A percentile compares a stretch with the other conserved stretches of the same genome.
Evolutionary conservation across 1,284 basidiomycete species (phyloP).

Genomic region (Ceratobasidium sp.): DNA sequence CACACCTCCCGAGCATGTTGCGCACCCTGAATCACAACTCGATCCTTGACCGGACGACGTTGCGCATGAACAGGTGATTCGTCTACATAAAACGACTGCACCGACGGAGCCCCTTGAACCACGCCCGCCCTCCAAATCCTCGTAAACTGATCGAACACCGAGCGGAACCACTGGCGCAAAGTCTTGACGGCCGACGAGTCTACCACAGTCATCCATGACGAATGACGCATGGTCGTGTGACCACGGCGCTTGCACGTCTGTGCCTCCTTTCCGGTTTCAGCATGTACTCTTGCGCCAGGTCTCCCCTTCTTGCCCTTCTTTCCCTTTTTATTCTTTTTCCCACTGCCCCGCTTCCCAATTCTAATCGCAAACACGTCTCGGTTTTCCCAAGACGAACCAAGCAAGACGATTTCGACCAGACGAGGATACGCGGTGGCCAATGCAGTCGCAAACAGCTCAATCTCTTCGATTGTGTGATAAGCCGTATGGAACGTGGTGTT

Average conservation of each 20-base stretch:
- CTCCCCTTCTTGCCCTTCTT: constrained; percentile 32
- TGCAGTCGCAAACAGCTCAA: constrained; percentile 39
- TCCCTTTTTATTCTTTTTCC: constrained; percentile 42
- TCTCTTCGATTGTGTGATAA: constrained; percentile 40
- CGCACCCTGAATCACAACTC: constrained; percentile 75
- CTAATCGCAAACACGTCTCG: constrained; percentile 41
- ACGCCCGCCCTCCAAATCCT: neutral
- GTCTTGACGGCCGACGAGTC: neutral
- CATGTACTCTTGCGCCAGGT: neutral
- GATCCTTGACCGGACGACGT: constrained; percentile 40
- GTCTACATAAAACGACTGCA: neutral
- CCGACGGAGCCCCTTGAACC: neutral
- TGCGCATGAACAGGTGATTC: constrained; percentile 36
- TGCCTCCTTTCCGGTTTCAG: neutral
- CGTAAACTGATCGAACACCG: neutral
- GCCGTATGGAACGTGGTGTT: constrained; percentile 36
- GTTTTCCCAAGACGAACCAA: constrained; percentile 42
- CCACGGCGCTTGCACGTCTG: neutral
- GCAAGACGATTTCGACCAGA: constrained; percentile 39
- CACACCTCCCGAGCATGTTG: constrained; percentile 81
- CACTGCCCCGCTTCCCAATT: constrained; percentile 35
- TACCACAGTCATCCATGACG: neutral
- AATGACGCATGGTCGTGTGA: neutral
- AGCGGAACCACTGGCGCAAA: neutral
- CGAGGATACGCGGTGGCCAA: constrained; percentile 37